Evolutionary conservation across 176 grass and related monocot genomes (phyloP).

Genomic region (Puccinellia tenuiflora): DNA sequence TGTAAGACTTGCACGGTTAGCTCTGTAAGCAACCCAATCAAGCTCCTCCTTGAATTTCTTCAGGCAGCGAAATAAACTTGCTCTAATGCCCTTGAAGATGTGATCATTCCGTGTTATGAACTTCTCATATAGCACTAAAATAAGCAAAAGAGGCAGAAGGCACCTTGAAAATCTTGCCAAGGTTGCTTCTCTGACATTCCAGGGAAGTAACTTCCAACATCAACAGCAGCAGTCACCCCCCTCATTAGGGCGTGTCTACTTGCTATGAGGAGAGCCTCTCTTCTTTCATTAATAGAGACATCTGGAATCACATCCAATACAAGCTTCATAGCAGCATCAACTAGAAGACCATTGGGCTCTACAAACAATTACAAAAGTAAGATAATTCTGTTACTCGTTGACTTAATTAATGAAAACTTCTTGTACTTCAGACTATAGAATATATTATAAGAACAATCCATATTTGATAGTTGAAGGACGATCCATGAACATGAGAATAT

Average conservation of each 20-base stretch:
- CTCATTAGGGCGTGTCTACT: constrained; percentile 60
- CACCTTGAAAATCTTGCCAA: constrained; percentile 89
- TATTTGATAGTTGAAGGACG: background rate
- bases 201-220: constrained; percentile 76
- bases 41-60: too few relatives aligned
- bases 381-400: background rate
- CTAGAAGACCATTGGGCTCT: constrained; percentile 79
- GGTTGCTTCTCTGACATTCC: constrained; percentile 32
- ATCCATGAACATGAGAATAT: background rate
- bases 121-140: background rate
- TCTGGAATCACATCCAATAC: constrained; percentile 46
- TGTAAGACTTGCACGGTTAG: too few relatives aligned
- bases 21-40: too few relatives aligned
- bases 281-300: constrained; percentile 50
- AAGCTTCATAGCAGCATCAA: constrained; percentile 82
- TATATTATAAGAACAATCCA: background rate
- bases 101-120: too few relatives aligned
- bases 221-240: constrained; percentile 82
- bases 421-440: background rate
- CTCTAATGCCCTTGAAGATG: too few relatives aligned
- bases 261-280: constrained; percentile 69
- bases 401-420: background rate
- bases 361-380: constrained; percentile 27
- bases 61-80: too few relatives aligned
- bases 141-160: background rate